phyloP scores from a whole-genome alignment of 345 rosid species.

The Gossypium anomalum region DNA sequence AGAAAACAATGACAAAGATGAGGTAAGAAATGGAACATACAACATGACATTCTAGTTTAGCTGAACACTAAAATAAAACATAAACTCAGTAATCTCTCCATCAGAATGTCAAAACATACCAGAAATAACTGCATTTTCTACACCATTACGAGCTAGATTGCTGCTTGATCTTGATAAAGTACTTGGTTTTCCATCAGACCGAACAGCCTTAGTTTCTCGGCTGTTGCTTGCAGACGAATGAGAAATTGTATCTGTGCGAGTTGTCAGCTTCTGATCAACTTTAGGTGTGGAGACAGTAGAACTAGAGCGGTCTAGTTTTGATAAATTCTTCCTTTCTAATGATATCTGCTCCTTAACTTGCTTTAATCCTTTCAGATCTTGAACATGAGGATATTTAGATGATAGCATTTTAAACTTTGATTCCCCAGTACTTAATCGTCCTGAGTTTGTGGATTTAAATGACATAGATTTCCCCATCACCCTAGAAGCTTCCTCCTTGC shows the following conservation, averaged over 20 bases:
- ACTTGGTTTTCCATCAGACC: constrained; percentile 57
- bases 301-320: constrained; percentile 38
- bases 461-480: constrained; percentile 64
- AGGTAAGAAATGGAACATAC: constrained; percentile 4
- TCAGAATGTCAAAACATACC: constrained; percentile 44
- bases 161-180: constrained; percentile 49
- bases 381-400: constrained; percentile 45
- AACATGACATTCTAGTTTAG: neutral
- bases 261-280: constrained; percentile 51
- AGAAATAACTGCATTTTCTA: constrained; percentile 40
- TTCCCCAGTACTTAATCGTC: constrained; percentile 44
- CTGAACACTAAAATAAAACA: neutral
- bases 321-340: constrained; percentile 41
- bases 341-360: constrained; percentile 47
- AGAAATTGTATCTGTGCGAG: constrained; percentile 42
- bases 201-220: constrained; percentile 49
- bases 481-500: constrained; percentile 51
- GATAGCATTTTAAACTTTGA: constrained; percentile 51
- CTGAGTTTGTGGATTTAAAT: constrained; percentile 49
- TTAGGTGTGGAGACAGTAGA: constrained; percentile 37
- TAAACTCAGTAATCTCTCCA: neutral
- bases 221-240: constrained; percentile 39
- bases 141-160: constrained; percentile 42
- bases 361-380: constrained; percentile 53
- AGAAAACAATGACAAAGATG: neutral